Base-by-base conservation (phyloP, 305 asterid species). In the Stenogyne calaminthoides region DNA sequence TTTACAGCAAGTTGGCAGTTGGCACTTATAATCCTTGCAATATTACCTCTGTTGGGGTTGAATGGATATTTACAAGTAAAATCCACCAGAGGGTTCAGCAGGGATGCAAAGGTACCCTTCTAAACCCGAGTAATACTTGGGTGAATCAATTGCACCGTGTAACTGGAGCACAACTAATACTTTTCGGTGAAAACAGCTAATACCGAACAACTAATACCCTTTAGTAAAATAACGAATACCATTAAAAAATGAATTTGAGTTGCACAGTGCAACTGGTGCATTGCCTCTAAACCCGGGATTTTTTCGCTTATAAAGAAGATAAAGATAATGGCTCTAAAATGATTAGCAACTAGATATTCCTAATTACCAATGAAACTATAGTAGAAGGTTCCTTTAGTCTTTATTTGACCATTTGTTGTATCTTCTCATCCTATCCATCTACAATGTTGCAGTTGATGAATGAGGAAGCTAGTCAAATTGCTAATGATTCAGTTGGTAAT, bases 1-100 rank as follows among this genome's bases (percentile, higher is more conserved):
- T 80, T 80, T 49, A 61, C 29, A 9, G 81, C 84, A 27, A 72
- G 78, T 76, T 80, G 81, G 84, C 81, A 72, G 68, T 57, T 80
- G 78, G 40, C 84, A 58, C 78, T 80, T 47, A 72, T 80, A 16
- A 40, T 72, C 51, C 54, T 73, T 55, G 78, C 65, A 20, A 57
- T 80, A 72, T 11, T 76, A 32, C 84, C 84, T 25, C 68, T 76
- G 12, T 5, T 80, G 6, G 72, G 64, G 36, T 70, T 80, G 18
- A 80, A 72, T 36, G 78, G 51, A 12, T 80, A 62, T 49, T 59
- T 71, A 34, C 76, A 76, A 63, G 1, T 52, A 1, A 76, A 76
- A 66, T 47, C 60, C 52, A 14, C 15, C 14, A 57, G 49, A 37
- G 78, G 58, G 47, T 64, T 40, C 65, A 51, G 16, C 65, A 64